phyloP scores from a whole-genome alignment of 768 basidiomycete genomes.

The Trametopsis cervina region DNA sequence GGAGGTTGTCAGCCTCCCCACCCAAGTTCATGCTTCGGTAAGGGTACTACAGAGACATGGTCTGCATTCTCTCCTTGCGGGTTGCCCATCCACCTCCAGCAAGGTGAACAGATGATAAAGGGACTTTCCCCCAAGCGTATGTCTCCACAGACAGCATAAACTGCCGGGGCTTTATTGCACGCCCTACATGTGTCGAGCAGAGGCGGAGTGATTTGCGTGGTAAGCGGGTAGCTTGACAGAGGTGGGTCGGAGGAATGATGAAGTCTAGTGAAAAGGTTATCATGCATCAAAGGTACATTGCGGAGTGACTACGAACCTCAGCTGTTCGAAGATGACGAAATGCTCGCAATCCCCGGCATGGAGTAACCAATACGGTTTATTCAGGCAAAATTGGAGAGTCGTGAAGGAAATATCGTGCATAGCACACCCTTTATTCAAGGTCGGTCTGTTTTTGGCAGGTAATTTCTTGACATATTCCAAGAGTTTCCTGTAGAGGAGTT shows the following conservation, averaged over 20 bases:
- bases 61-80: slow-evolving; percentile 33
- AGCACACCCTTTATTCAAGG: slow-evolving; percentile 31
- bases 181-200: slow-evolving; percentile 58
- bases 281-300: slow-evolving; percentile 2
- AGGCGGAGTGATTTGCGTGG: slow-evolving; percentile 55
- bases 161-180: slow-evolving; percentile 66
- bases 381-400: slow-evolving; percentile 52
- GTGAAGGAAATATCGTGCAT: slow-evolving; percentile 44
- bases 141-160: slow-evolving; percentile 62
- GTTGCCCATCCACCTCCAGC: slow-evolving; percentile 67
- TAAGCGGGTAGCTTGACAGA: slow-evolving; percentile 56
- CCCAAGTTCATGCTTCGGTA: slow-evolving; percentile 39
- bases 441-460: slow-evolving; percentile 25
- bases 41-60: slow-evolving; percentile 41
- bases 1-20: slow-evolving; percentile 27
- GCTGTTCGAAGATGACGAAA: slow-evolving; percentile 63
- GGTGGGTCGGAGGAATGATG: slow-evolving; percentile 51
- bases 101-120: slow-evolving; percentile 63
- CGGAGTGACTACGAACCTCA: slow-evolving; percentile 40
- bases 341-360: slow-evolving; percentile 83
- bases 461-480: slow-evolving; percentile 31
- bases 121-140: slow-evolving; percentile 73
- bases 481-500: slow-evolving; percentile 36
- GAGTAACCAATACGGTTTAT: slow-evolving; percentile 77
- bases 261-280: slow-evolving; percentile 36